Evolutionary conservation across 108 stramenopile genomes (phyloP).

Genomic region (Schizochytrium sp.): DNA sequence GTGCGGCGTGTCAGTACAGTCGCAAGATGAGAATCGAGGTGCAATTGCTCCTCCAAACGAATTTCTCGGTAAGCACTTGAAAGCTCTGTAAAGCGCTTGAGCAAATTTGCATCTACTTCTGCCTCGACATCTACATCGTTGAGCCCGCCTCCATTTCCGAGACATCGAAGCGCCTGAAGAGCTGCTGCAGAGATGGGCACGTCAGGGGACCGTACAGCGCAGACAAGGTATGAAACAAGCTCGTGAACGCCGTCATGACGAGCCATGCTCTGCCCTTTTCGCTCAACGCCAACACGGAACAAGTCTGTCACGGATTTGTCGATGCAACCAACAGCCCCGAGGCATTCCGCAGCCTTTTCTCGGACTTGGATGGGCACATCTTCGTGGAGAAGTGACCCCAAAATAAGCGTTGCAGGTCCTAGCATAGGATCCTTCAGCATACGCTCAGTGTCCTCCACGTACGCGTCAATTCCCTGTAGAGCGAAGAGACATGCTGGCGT

Average conservation of each 20-base stretch:
- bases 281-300: background rate
- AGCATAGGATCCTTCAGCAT: background rate
- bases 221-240: background rate
- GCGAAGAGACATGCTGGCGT: background rate
- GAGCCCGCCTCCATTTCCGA: background rate
- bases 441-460: background rate
- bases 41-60: background rate
- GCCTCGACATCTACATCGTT: background rate
- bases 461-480: background rate
- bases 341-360: background rate
- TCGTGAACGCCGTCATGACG: background rate
- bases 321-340: background rate
- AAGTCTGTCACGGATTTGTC: background rate
- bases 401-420: background rate
- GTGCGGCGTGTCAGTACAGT: background rate
- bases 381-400: background rate
- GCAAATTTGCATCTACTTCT: background rate
- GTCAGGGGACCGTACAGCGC: background rate
- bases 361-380: background rate
- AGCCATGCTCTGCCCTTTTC: background rate
- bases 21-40: background rate
- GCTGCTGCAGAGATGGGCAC: background rate
- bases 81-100: background rate
- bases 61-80: background rate
- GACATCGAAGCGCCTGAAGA: background rate